These are phyloP conservation scores for Udeniomyces megalosporus DNA, from an alignment of 768 basidiomycete species.

Conservation along the genomic window DNA sequence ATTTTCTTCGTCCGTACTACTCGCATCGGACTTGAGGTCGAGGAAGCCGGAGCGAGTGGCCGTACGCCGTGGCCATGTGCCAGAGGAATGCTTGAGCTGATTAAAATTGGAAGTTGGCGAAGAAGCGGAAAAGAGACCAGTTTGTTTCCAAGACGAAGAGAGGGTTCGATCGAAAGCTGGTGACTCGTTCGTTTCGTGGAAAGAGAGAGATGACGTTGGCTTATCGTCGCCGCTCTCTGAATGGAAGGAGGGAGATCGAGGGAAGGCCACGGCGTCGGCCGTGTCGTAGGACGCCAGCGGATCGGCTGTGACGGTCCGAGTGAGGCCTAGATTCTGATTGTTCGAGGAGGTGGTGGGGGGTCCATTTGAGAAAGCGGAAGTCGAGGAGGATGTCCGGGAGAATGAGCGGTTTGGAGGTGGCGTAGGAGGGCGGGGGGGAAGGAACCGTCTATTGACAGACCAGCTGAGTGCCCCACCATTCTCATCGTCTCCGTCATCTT, in stretches of 20 bases:
- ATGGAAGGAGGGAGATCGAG: not conserved
- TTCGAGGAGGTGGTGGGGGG: not conserved
- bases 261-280: not conserved
- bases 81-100: no score
- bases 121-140: no score
- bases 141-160: no score
- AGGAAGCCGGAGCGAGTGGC: no score
- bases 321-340: not conserved
- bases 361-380: not conserved
- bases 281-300: not conserved
- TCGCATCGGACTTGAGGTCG: no score
- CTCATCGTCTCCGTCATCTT: not conserved
- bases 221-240: not conserved
- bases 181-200: not conserved
- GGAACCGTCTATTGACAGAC: not conserved
- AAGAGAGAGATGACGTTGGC: not conserved
- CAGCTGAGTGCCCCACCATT: not conserved
- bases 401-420: not conserved
- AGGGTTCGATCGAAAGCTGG: not conserved
- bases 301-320: slow-evolving; percentile 6
- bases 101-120: no score
- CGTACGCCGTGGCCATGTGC: no score
- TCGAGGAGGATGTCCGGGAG: not conserved
- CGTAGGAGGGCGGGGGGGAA: not conserved
- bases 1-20: no score